These are phyloP conservation scores for Eimeria mitis DNA, from an alignment of 169 alveolate species.

Conservation along the genomic window DNA sequence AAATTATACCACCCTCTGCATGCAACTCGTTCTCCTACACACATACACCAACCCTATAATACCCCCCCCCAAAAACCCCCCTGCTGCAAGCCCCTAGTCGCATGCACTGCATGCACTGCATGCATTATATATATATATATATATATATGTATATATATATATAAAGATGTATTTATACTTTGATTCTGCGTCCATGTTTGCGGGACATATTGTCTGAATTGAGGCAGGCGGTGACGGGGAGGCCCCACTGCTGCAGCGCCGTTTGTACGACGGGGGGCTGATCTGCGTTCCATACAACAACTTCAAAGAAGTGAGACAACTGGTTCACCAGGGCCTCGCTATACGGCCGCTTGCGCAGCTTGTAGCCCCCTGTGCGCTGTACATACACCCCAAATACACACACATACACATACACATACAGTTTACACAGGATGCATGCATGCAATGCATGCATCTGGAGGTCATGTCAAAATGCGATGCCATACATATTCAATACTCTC, in stretches of 20 bases:
- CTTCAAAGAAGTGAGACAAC: constrained; percentile 93
- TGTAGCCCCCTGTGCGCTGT: constrained; percentile 90
- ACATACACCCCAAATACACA: neutral
- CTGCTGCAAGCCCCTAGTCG: neutral
- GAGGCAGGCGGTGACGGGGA: constrained; percentile 94
- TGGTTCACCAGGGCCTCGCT: constrained; percentile 94
- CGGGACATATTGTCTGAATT: constrained; percentile 92
- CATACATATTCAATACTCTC: neutral
- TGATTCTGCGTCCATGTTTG: constrained; percentile 85
- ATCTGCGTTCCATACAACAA: constrained; percentile 97
- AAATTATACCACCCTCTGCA: no score
- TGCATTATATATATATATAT: neutral
- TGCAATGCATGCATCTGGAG: no score
- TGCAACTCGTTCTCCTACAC: no score
- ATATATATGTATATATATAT: neutral
- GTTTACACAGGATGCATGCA: no score
- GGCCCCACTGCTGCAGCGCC: constrained; percentile 92
- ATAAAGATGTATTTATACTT: constrained; percentile 15
- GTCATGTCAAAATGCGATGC: no score
- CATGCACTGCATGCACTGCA: neutral
- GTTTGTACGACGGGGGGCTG: constrained; percentile 93
- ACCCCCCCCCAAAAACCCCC: neutral
- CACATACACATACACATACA: neutral
- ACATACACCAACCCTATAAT: no score
- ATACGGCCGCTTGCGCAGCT: constrained; percentile 95